Evolutionary conservation across 1,139 yeast species (phyloP).

Genomic region (Saccharomyces hybrid): DNA sequence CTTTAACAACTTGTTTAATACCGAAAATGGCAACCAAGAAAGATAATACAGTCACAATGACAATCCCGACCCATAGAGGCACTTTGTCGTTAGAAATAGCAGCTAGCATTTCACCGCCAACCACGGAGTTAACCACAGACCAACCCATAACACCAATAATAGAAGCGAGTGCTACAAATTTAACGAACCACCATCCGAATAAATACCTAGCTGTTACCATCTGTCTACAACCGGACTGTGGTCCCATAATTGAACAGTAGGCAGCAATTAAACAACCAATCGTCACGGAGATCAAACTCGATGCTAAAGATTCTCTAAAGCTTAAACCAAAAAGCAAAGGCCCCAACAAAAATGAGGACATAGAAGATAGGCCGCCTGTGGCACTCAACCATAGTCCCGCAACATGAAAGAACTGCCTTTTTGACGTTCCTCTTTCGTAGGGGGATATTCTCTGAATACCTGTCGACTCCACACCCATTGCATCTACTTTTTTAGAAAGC

Average conservation of each 20-base stretch:
- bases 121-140: constrained; percentile 77
- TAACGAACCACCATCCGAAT: constrained; percentile 80
- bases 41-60: constrained; percentile 58
- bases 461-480: constrained; percentile 62
- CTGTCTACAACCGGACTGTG: constrained; percentile 78
- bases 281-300: constrained; percentile 55
- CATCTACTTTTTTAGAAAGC: constrained; percentile 36
- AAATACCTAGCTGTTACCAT: constrained; percentile 75
- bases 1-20: constrained; percentile 57
- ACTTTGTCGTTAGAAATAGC: constrained; percentile 55
- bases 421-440: constrained; percentile 52
- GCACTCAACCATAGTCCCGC: constrained; percentile 79
- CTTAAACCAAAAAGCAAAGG: constrained; percentile 64
- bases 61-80: constrained; percentile 66
- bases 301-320: constrained; percentile 50
- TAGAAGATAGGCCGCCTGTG: constrained; percentile 75
- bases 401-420: constrained; percentile 50
- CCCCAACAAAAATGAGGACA: constrained; percentile 73
- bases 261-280: constrained; percentile 73
- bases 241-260: constrained; percentile 78
- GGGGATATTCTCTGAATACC: constrained; percentile 78
- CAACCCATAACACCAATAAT: constrained; percentile 78
- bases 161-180: constrained; percentile 59
- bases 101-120: constrained; percentile 75
- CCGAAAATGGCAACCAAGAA: constrained; percentile 69